Evolutionary conservation across 2,329 filamentous ascomycete genomes (phyloP), one percentile per base, ranked within the genome.

Genomic region (Cephalotrichum gorgonifer): DNA sequence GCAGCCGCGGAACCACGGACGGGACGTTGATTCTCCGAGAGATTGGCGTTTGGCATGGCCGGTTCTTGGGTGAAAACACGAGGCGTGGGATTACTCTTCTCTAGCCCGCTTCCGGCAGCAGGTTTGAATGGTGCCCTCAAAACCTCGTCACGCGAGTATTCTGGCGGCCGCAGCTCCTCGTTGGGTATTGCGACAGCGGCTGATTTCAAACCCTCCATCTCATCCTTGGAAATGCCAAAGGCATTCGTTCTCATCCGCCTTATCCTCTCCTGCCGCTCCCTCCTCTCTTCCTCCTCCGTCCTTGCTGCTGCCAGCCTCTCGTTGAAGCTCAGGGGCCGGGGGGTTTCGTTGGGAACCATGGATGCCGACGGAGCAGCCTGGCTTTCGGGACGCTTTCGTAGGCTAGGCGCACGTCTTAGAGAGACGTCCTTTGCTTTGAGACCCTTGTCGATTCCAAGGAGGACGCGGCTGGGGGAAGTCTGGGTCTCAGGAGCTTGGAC

Each of bases 391-490:
- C 58, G 57, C 49, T 60, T 70, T 49, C 66, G 69, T 27, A 71
- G 60, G 50, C 68, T 75, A 2, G 81, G 73, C 3, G 87, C 81
- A 55, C 88, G 76, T 64, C 87, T 93, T 26, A 97, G 69, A 3
- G 90, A 96, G 28, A 97, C 75, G 57, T 96, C 88, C 51, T 79
- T 79, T 2, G 84, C 89, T 57, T 75, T 85, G 31, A 90, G 69
- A 1, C 88, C 89, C 62, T 95, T 94, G 65, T 95, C 90, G 53
- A 97, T 94, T 5, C 93, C 91, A 15, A 97, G 65, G 17, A 88
- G 66, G 14, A 93, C 78, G 52, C 90, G 76, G 48, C 85, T 85
- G 1, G 93, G 91, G 1, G 90, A 96, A 25, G 75, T 79, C 31
- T 81, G 82, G 14, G 78, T 70, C 2, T 72, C 60, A 1, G 65